Evolutionary conservation across 2,329 filamentous ascomycete species (phyloP), one percentile per base, ranked within the genome.

Genomic region (Talaromyces sp.): DNA sequence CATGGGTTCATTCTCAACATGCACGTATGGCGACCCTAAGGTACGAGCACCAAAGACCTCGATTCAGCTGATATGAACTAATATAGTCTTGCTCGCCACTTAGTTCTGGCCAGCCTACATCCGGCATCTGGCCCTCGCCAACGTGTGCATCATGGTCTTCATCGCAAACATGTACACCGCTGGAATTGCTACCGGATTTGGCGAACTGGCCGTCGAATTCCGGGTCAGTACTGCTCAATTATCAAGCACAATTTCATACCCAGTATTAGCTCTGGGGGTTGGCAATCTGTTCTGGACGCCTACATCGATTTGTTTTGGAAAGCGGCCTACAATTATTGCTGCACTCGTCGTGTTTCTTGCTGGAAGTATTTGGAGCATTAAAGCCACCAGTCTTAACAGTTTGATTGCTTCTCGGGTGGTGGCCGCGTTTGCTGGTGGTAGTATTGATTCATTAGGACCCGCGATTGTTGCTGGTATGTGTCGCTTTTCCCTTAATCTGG

Each of bases 261-360:
- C 72, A 0, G 70, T 74, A 6, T 50, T 74, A 14, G 65, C 70
- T 13, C 70, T 72, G 69, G 74, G 73, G 3, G 27, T 75, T 14
- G 71, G 71, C 16, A 76, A 75, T 52, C 41, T 76, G 10, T 64
- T 76, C 59, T 76, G 77, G 75, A 77, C 77, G 63, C 76, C 76
- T 1, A 68, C 73, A 16, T 75, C 75, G 0, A 69, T 77, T 64
- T 74, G 74, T 43, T 68, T 80, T 43, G 78, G 78, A 19, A 78
- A 79, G 50, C 75, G 78, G 6, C 74, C 74, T 1, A 67, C 72
- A 6, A 70, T 76, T 4, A 58, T 78, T 7, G 75, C 4, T 22
- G 73, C 75, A 13, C 72, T 74, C 68, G 57, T 70, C 1, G 69
- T 76, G 50, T 75, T 77, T 60, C 64, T 77, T 11, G 68, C 66